A percentile compares a stretch with the other conserved stretches of the same genome.
Conservation (phyloP, 192 early-diverging fungal species). For the Oehlia diaphana region DNA sequence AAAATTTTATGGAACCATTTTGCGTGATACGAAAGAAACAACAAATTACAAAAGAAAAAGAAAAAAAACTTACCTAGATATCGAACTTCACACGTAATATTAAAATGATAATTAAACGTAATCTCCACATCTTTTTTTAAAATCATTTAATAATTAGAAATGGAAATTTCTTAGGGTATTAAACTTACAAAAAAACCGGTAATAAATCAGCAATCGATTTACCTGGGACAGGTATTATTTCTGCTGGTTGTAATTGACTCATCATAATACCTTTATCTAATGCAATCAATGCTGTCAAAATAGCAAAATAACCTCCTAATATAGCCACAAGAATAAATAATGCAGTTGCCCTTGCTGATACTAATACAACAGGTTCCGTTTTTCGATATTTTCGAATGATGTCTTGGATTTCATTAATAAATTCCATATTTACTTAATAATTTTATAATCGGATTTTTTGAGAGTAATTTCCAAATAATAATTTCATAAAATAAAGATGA, state of each 20-base stretch:
- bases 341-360: neutral
- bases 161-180: neutral
- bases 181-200: neutral
- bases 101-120: slow-evolving; percentile 22
- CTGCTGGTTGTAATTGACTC: neutral
- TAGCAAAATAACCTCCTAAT: neutral
- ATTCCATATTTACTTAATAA: neutral
- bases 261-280: neutral
- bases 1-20: too few relatives aligned
- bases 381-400: slow-evolving; percentile 20
- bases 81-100: slow-evolving; percentile 7
- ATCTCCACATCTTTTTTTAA: slow-evolving; percentile 11
- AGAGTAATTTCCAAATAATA: too few relatives aligned
- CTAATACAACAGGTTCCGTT: slow-evolving; percentile 5
- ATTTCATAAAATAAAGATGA: too few relatives aligned
- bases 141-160: neutral
- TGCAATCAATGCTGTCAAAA: slow-evolving; percentile 5
- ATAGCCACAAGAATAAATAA: neutral
- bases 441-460: neutral
- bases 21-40: neutral
- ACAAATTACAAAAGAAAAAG: neutral
- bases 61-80: slow-evolving; percentile 8
- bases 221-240: slow-evolving; percentile 20
- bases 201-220: neutral
- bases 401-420: neutral